phyloP scores from a whole-genome alignment of 2,329 filamentous ascomycete species.

The Cercospora sp. region DNA sequence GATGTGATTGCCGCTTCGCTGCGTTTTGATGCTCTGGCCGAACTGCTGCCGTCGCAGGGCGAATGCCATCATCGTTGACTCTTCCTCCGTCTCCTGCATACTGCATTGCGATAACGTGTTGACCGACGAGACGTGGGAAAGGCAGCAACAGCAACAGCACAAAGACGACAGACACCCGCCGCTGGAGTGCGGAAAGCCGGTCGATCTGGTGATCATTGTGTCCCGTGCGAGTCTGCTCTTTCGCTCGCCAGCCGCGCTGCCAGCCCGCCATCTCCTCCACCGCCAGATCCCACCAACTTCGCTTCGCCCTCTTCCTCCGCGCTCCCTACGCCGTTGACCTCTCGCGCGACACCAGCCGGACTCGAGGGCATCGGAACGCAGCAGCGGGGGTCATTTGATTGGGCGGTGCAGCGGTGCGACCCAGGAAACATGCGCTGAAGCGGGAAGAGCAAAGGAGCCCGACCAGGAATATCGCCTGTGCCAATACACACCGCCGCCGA shows the following conservation, averaged over 20 bases:
- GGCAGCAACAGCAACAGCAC: background rate
- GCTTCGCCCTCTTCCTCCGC: background rate
- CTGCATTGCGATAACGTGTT: background rate
- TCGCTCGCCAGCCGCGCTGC: background rate
- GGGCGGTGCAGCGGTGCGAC: background rate
- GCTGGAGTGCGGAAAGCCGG: background rate
- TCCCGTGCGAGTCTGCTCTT: background rate
- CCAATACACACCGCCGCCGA: background rate
- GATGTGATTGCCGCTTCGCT: background rate
- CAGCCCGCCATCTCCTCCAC: background rate
- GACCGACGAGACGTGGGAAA: background rate
- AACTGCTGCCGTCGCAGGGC: background rate
- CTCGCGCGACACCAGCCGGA: background rate
- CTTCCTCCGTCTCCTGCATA: background rate
- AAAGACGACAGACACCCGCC: background rate
- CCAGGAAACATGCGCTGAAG: background rate
- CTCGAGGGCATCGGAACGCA: background rate
- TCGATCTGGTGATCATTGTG: constrained; percentile 5
- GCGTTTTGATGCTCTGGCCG: background rate
- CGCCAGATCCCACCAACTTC: background rate
- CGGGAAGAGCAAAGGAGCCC: background rate
- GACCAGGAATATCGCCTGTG: background rate
- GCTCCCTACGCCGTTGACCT: background rate
- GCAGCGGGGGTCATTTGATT: background rate
- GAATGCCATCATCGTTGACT: background rate